Base-by-base conservation (phyloP, 2,329 filamentous ascomycete species). In the Sphaerostilbella broomeana region DNA sequence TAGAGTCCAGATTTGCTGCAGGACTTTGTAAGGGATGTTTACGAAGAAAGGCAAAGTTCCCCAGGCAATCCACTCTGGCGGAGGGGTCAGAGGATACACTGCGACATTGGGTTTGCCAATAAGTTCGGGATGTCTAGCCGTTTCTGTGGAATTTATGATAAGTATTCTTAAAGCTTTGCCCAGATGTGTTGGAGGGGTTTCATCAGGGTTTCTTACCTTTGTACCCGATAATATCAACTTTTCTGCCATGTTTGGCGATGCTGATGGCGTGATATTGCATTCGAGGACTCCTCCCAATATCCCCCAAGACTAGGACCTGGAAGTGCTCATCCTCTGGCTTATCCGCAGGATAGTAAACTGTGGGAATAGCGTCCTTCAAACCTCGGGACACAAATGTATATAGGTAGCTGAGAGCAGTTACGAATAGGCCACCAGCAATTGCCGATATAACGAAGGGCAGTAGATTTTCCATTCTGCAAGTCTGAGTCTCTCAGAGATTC, bases 181-280 rank as follows among this genome's bases (percentile, higher is more conserved):
- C 29, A 11, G 26, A 20, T 20, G 9, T 4, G 5, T 6, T 24
- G 18, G 6, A 4, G 13, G 13, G 16, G n/a, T 25, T 10, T 9
- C 22, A 5, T 19, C 20, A 35, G 21, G 6, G 9, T 4, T 10
- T 17, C 46, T 33, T 30, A 89, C 87, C 86, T 58, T 82, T 72
- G 58, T 95, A 97, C 31, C 90, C 92, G 51, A 98, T 81, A 10
- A 98, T 67, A 57, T 90, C 81, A 15, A 95, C 90, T 22, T 73
- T 72, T 6, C 80, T 83, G 17, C 86, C 86, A 55, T 88, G 80
- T 53, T 81, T 84, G 27, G 87, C 86, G 54, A 97, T 80, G 59
- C 90, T 97, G 51, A 95, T 69, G 15, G 90, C 90, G 73, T 98
- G 92, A 54, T 98, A 97, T 58, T 97, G 89, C 90, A 98, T 98